Evolutionary conservation across 306 rosid species (phyloP).

Genomic region (Acacia confusa): DNA sequence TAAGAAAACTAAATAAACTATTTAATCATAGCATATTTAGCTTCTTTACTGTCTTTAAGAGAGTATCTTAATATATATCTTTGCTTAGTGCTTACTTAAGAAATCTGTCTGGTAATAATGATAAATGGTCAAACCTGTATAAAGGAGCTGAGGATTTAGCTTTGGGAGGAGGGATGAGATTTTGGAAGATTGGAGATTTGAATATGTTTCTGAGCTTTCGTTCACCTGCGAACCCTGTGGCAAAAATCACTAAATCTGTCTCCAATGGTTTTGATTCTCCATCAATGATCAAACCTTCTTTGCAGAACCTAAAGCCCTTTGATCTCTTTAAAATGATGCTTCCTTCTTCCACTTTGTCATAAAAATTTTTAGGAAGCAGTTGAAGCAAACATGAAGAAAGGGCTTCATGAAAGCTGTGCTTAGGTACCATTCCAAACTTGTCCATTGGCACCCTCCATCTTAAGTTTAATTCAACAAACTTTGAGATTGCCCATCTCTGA

Average conservation of each 20-base stretch:
- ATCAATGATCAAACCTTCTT: constrained; percentile 44
- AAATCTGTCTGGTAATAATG: not conserved
- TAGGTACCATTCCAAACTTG: constrained; percentile 47
- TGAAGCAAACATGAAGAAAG: constrained; percentile 42
- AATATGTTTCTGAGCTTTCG: constrained; percentile 48
- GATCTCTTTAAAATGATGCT: constrained; percentile 48
- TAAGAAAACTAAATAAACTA: no score
- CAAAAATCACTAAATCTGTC: constrained; percentile 53
- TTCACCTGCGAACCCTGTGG: constrained; percentile 59
- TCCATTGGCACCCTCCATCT: constrained; percentile 52
- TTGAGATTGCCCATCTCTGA: constrained; percentile 53
- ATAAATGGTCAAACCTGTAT: constrained; percentile 39
- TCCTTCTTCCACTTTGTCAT: constrained; percentile 48
- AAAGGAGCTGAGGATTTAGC: constrained; percentile 30
- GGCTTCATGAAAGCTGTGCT: constrained; percentile 40
- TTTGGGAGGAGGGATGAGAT: constrained; percentile 23
- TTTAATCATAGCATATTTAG: no score
- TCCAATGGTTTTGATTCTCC: constrained; percentile 40
- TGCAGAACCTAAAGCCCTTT: constrained; percentile 41
- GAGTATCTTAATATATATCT: no score
- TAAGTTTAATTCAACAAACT: constrained; percentile 35
- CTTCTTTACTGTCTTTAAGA: no score
- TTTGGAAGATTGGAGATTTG: constrained; percentile 41
- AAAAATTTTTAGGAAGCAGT: constrained; percentile 40
- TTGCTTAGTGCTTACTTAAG: no score